These are phyloP conservation scores for Crithidia sp. DNA, from an alignment of 208 protist species.

Conservation along the genomic window DNA sequence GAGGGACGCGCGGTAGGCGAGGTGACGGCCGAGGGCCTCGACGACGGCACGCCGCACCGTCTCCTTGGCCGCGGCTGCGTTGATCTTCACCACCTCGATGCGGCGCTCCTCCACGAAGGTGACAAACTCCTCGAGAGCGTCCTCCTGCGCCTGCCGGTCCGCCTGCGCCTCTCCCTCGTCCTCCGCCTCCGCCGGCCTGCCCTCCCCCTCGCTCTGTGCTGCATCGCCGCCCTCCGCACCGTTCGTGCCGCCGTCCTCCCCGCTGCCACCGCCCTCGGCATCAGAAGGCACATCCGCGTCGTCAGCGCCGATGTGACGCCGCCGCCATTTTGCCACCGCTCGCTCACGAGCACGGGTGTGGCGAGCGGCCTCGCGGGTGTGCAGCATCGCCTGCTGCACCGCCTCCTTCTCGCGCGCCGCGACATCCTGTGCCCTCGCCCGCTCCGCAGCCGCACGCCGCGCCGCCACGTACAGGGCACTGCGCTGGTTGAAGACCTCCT, in stretches of 20 bases:
- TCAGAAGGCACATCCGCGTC: slow-evolving; percentile 44
- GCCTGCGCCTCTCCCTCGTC: slow-evolving; percentile 19
- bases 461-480: slow-evolving; percentile 15
- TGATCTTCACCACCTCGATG: slow-evolving; percentile 57
- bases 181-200: not conserved
- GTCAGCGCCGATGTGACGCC: slow-evolving; percentile 88
- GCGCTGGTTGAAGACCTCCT: slow-evolving; percentile 54
- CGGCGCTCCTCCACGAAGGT: slow-evolving; percentile 59
- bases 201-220: not conserved
- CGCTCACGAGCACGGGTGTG: slow-evolving; percentile 46
- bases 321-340: slow-evolving; percentile 79
- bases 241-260: not conserved
- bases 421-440: not conserved
- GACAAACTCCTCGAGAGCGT: slow-evolving; percentile 79
- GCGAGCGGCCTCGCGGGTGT: slow-evolving; percentile 25
- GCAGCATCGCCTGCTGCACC: slow-evolving; percentile 17
- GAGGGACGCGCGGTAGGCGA: slow-evolving; percentile 81
- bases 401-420: not conserved
- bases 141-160: slow-evolving; percentile 37
- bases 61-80: slow-evolving; percentile 59
- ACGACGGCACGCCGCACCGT: slow-evolving; percentile 58
- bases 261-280: slow-evolving; percentile 17
- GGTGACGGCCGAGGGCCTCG: slow-evolving; percentile 48
- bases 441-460: slow-evolving; percentile 20
- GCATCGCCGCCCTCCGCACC: slow-evolving; percentile 36